Evolutionary conservation across 257 asterid genomes (phyloP).

Genomic region (Jasminum sambac): DNA sequence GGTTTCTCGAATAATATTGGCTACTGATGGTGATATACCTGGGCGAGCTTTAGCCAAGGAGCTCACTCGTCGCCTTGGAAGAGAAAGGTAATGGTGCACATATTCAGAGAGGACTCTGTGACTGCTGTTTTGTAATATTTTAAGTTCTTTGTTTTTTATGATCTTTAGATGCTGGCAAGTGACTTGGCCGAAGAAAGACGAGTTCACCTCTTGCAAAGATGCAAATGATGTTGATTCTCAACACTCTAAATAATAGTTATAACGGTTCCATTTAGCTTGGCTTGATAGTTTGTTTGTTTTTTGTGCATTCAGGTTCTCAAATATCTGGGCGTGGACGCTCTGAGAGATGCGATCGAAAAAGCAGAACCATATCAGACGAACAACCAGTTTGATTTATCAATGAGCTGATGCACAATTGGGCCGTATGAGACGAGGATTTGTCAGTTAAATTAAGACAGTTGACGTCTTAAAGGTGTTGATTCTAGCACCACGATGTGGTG

Average conservation of each 20-base stretch:
- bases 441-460: neutral
- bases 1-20: slow-evolving; percentile 70
- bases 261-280: neutral
- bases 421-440: neutral
- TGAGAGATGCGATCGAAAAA: slow-evolving; percentile 44
- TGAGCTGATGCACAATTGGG: neutral
- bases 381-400: neutral
- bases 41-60: slow-evolving; percentile 78
- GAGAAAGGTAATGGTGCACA: slow-evolving; percentile 48
- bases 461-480: neutral
- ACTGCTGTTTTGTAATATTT: neutral
- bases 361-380: slow-evolving; percentile 42
- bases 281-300: slow-evolving; percentile 13
- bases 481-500: neutral
- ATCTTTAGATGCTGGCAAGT: slow-evolving; percentile 62
- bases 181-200: slow-evolving; percentile 63
- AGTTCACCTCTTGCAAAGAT: slow-evolving; percentile 53
- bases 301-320: slow-evolving; percentile 34
- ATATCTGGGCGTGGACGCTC: slow-evolving; percentile 50
- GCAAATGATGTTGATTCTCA: slow-evolving; percentile 60
- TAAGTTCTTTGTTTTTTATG: slow-evolving; percentile 16
- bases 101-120: neutral
- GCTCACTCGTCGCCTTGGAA: slow-evolving; percentile 80
- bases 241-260: too few species aligned
- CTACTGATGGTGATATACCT: slow-evolving; percentile 72